Conservation (phyloP, 495 filamentous ascomycete species). For the Hypomontagnella monticulosa region DNA sequence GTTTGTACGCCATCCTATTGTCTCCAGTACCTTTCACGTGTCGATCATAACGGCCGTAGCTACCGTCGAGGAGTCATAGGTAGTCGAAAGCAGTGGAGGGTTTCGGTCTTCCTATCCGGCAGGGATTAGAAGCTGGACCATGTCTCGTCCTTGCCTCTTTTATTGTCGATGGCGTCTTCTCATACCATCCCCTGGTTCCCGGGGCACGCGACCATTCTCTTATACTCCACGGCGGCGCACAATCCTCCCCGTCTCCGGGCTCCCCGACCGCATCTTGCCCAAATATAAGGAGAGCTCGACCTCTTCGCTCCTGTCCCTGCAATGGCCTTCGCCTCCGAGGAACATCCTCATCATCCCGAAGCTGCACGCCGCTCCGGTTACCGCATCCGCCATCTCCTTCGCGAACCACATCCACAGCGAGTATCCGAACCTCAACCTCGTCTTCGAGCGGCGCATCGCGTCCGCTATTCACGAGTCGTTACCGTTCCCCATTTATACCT, state of each 20-base stretch:
- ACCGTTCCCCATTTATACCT: slow-evolving; percentile 79
- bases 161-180: slow-evolving; percentile 5
- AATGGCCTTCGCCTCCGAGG: slow-evolving; percentile 88
- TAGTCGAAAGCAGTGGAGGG: not conserved
- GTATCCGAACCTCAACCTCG: slow-evolving; percentile 81
- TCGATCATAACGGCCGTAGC: too few species aligned
- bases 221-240: slow-evolving; percentile 50
- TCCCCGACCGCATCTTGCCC: slow-evolving; percentile 64
- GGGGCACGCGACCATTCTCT: slow-evolving; percentile 55
- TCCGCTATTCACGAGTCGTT: slow-evolving; percentile 75
- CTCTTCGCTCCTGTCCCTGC: slow-evolving; percentile 77
- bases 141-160: slow-evolving; percentile 16
- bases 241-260: slow-evolving; percentile 60
- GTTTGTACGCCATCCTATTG: too few species aligned
- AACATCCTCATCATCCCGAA: slow-evolving; percentile 94
- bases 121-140: not conserved
- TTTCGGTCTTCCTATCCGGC: not conserved
- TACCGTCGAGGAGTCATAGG: not conserved
- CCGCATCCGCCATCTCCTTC: slow-evolving; percentile 77
- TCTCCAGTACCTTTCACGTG: too few species aligned
- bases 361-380: slow-evolving; percentile 74
- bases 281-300: slow-evolving; percentile 56
- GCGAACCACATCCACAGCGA: slow-evolving; percentile 80
- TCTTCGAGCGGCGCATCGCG: slow-evolving; percentile 83
- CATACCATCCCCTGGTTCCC: not conserved